Evolutionary conservation across 148 eudicot genomes (phyloP).

Genomic region (Camellia japonica): DNA sequence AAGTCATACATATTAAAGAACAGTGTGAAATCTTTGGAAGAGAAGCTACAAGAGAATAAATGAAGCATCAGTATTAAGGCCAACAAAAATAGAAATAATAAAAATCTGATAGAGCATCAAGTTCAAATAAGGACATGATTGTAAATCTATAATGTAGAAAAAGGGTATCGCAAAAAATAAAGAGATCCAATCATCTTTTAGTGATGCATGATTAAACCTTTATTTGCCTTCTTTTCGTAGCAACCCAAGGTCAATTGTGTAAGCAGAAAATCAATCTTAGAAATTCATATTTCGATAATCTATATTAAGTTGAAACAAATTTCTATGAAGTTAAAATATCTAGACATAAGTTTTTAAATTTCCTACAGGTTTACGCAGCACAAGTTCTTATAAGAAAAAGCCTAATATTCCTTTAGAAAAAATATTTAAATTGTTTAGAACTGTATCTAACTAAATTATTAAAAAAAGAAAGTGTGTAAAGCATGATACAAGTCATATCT

Average conservation of each 20-base stretch:
- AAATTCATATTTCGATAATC: background rate
- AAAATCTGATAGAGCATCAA: background rate
- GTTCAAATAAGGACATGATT: background rate
- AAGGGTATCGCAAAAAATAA: background rate
- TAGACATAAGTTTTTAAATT: background rate
- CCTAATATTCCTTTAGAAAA: background rate
- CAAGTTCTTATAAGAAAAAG: background rate
- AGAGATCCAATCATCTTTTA: background rate
- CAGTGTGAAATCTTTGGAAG: background rate
- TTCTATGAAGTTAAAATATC: background rate
- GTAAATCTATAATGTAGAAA: background rate
- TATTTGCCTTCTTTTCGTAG: background rate
- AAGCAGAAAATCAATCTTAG: background rate
- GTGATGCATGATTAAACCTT: constrained; percentile 1
- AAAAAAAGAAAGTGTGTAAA: no score
- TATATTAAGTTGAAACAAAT: background rate
- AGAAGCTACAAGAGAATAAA: background rate
- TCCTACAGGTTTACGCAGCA: background rate
- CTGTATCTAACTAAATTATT: no score
- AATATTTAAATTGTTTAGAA: no score
- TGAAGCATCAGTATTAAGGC: background rate
- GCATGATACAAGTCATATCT: no score
- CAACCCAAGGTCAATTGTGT: background rate
- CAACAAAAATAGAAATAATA: background rate
- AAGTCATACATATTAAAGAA: background rate